phyloP scores from a whole-genome alignment of 2,329 filamentous ascomycete genomes.

The Hypoxylon sp. region DNA sequence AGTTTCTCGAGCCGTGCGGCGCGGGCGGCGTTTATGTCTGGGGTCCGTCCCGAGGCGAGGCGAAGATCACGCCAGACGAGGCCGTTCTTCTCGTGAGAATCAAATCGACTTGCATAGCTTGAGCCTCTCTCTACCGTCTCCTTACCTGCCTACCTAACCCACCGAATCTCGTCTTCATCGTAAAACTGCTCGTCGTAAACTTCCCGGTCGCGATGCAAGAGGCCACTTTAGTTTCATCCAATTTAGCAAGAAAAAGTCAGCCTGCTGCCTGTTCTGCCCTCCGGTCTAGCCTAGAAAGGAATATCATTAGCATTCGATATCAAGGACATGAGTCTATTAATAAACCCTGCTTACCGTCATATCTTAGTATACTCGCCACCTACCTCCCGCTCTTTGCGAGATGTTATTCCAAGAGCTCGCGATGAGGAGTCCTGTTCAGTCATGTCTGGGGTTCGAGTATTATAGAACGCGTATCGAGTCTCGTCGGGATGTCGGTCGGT shows the following conservation, averaged over 20 bases:
- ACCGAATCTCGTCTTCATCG: no score
- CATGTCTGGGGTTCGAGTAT: neutral
- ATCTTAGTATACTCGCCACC: no score
- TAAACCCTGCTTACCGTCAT: no score
- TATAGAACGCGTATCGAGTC: neutral
- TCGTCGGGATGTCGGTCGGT: neutral
- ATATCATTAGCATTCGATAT: conserved; percentile 6
- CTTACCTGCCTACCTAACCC: no score
- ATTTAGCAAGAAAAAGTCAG: conserved; percentile 15
- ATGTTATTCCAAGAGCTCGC: no score
- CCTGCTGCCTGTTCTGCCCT: conserved; percentile 11
- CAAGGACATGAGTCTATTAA: conserved; percentile 27
- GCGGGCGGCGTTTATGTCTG: no score
- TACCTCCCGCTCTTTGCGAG: neutral
- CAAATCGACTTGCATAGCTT: no score
- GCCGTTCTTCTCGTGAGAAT: no score
- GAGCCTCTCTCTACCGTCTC: no score
- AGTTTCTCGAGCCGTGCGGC: neutral
- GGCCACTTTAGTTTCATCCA: conserved; percentile 4
- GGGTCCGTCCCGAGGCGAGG: no score
- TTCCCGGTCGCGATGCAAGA: conserved; percentile 14
- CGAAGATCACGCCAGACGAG: no score
- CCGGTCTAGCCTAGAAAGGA: neutral
- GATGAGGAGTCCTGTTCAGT: no score
- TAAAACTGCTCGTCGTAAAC: neutral